Conservation (phyloP, 345 rosid genomes). For the Abelmoschus esculentus region DNA sequence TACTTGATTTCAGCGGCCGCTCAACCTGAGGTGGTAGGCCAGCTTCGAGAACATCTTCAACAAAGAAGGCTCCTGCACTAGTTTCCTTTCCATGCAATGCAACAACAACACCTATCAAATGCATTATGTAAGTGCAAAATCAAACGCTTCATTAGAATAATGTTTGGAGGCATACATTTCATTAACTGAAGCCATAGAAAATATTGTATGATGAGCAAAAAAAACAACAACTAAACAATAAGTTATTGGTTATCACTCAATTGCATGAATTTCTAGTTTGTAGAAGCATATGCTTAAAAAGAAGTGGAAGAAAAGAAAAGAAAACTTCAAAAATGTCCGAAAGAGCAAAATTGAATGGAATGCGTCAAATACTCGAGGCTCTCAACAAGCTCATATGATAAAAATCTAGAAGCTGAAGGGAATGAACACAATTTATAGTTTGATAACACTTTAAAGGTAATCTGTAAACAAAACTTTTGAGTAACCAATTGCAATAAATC, state of each 20-base stretch:
- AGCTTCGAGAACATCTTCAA: constrained; percentile 81
- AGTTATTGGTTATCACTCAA: not conserved
- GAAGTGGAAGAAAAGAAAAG: not conserved
- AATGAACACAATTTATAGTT: no score
- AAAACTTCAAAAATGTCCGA: not conserved
- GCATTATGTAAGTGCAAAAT: constrained; percentile 15
- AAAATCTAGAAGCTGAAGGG: not conserved
- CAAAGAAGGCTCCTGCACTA: constrained; percentile 48
- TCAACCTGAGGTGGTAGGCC: constrained; percentile 78
- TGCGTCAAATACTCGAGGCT: not conserved
- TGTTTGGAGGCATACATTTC: constrained; percentile 2
- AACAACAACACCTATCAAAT: constrained; percentile 60
- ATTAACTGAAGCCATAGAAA: not conserved
- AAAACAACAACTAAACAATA: no score
- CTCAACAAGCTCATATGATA: not conserved
- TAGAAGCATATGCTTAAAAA: not conserved
- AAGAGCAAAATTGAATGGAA: not conserved
- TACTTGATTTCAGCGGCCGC: constrained; percentile 51
- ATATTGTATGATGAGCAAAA: not conserved
- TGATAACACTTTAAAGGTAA: no score
- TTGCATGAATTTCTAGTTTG: not conserved
- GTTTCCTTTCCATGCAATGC: constrained; percentile 90
- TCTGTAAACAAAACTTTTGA: not conserved
- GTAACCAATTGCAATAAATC: not conserved
- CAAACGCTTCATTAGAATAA: constrained; percentile 6